Evolutionary conservation across 495 filamentous ascomycete species (phyloP), one percentile per base, ranked within the genome.

Genomic region (Glutinoglossum americanum): DNA sequence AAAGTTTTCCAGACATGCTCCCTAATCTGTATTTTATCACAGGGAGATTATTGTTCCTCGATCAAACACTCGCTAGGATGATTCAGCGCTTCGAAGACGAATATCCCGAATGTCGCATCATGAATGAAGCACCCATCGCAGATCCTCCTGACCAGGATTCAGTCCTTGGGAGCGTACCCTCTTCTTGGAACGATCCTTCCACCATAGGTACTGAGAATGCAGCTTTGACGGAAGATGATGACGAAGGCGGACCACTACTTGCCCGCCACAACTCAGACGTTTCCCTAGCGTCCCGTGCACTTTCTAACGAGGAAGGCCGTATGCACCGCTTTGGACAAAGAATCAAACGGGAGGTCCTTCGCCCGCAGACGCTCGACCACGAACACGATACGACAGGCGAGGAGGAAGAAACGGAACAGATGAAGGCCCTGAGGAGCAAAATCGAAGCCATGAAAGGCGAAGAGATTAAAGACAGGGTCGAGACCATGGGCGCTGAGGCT

Each of bases 1-100:
- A 23, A 23, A 5, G 49, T 10, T 53, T 51, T 47, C 2, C 23
- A 1, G 30, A 35, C n/a, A 3, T 47, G 15, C 48, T 54, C 3
- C 51, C 33, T 56, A 9, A 15, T 3, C 13, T 30, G 28, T 35
- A 21, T 44, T 30, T 57, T 25, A 13, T 45, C 55, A 23, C 57
- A 89, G 84, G 81, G 45, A 85, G 85, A 59, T 80, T 98, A 26
- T 76, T 86, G 51, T 95, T 94, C 75, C 78, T 98, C 30, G 89
- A 95, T 63, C 74, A 84, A 55, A 97, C 92, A 1, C 77, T 98
- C 7, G 77, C 85, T 60, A 79, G 80, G 60, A 94, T 98, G 71
- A 95, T 97, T 65, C 79, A 84, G 64, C 85, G 92, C 21, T 98
- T 98, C 61, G 92, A 97, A 65, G 82, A 90, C 63, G 89, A 95